Base-by-base conservation (phyloP, 352 stramenopile species). In the Phytophthora pini region DNA sequence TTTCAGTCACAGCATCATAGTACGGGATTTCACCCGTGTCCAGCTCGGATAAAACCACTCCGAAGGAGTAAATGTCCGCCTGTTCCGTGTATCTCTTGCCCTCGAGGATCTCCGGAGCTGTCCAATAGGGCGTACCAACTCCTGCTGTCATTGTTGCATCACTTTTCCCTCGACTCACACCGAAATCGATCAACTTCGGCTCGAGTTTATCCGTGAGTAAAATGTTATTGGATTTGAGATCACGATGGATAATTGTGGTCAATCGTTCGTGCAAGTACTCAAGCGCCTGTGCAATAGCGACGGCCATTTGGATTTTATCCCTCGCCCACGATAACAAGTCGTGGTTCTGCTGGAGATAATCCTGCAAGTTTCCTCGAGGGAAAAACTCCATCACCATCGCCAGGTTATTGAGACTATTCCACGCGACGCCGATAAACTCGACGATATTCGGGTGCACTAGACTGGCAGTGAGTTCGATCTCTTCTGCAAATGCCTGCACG, bases 161-260 rank as follows among this genome's bases (percentile, higher is more conserved):
- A n/a, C 45, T 32, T 11, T 40, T 43, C 4, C 44, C 32, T 8
- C 61, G 84, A 20, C 68, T 82, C 68, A 93, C 60, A 52, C 88
- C 89, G 70, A 97, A 96, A 69, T 96, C 87, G 29, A 80, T 92
- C 43, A 96, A 56, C 39, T 89, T 83, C 12, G 91, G 71, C 44
- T 90, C 73, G 1, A 88, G 77, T 26, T 73, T 44, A 15, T 66
- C 72, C 24, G 90, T 84, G 17, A 96, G 71, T 11, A 56, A 22
- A 45, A 56, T 26, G 20, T 45, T 56, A 59, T 63, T 68, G 4
- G 52, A 57, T 45, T 62, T 69, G 36, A 64, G 44, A 32, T 61
- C 59, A 2, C 49, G 59, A 45, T 80, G 72, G 39, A 80, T 75
- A 9, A 82, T 47, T 13, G 67, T 20, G 10, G 27, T 43, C 7